A percentile compares a stretch with the other conserved stretches of the same genome.
Conservation (phyloP, 2,329 filamentous ascomycete species). For the Plenodomus tracheiphilus region DNA sequence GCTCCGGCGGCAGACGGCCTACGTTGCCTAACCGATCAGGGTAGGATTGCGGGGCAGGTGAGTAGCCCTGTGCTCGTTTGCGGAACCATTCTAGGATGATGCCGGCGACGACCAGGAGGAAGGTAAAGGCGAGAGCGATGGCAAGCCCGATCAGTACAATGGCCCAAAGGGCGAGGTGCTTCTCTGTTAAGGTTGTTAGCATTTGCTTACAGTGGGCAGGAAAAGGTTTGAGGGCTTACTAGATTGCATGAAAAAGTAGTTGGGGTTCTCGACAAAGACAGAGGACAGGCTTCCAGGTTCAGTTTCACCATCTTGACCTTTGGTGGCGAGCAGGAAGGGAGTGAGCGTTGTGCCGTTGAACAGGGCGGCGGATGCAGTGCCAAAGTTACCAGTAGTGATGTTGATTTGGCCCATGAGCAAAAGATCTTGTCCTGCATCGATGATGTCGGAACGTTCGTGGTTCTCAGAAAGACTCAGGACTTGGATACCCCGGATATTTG, state of each 20-base stretch:
- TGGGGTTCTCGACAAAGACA: slow-evolving; percentile 77
- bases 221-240: slow-evolving; percentile 53
- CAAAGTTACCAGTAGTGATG: slow-evolving; percentile 65
- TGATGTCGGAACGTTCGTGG: slow-evolving; percentile 66
- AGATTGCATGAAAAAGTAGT: slow-evolving; percentile 70
- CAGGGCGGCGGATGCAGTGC: slow-evolving; percentile 80
- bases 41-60: slow-evolving; percentile 69
- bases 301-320: slow-evolving; percentile 57
- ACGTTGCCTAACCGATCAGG: slow-evolving; percentile 53
- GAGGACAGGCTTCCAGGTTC: slow-evolving; percentile 72
- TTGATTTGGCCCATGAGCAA: slow-evolving; percentile 83
- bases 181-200: slow-evolving; percentile 50
- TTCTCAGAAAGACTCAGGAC: slow-evolving; percentile 71
- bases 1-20: slow-evolving; percentile 55
- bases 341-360: slow-evolving; percentile 80
- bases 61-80: slow-evolving; percentile 77
- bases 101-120: slow-evolving; percentile 75
- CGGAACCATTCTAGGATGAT: slow-evolving; percentile 75
- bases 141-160: slow-evolving; percentile 80
- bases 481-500: slow-evolving; percentile 77
- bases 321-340: slow-evolving; percentile 81
- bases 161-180: slow-evolving; percentile 71
- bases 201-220: background rate
- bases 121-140: slow-evolving; percentile 75
- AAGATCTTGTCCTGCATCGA: slow-evolving; percentile 71